These are phyloP conservation scores for Erigeron canadensis DNA, from an alignment of 129 eudicot species.

Conservation along the genomic window DNA sequence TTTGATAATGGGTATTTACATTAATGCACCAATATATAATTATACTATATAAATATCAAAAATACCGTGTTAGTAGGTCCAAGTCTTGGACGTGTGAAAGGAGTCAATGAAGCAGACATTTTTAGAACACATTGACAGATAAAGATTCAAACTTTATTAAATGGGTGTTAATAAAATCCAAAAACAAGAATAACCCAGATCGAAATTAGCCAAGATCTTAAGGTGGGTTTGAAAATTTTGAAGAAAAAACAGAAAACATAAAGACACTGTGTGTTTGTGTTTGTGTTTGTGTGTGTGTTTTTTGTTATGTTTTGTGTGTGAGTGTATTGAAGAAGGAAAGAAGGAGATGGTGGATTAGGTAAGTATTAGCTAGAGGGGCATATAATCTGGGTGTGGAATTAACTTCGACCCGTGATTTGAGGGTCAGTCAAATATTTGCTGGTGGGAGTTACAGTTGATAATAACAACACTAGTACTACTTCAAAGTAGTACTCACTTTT, in stretches of 20 bases:
- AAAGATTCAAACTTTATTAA: constrained; percentile 18
- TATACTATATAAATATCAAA: not conserved
- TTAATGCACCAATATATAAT: not conserved
- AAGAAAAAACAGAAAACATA: constrained; percentile 3
- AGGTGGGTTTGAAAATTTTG: not conserved
- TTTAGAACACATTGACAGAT: constrained; percentile 24
- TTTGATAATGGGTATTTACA: not conserved
- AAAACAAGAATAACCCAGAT: constrained; percentile 26
- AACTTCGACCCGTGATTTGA: constrained; percentile 44
- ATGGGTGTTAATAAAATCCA: constrained; percentile 3
- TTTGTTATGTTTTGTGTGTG: not conserved
- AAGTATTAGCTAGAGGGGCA: constrained; percentile 23
- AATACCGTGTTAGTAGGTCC: constrained; percentile 78
- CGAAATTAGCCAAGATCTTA: constrained; percentile 22
- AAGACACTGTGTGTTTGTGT: not conserved
- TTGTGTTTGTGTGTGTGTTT: constrained; percentile 5
- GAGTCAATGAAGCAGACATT: constrained; percentile 75
- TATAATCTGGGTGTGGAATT: constrained; percentile 2
- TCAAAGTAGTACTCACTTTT: not conserved
- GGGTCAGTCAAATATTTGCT: constrained; percentile 38
- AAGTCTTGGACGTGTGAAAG: constrained; percentile 73
- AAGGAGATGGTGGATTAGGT: constrained; percentile 26
- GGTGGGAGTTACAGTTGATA: constrained; percentile 33
- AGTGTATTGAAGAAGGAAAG: no score
- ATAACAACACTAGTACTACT: constrained; percentile 6